These are phyloP conservation scores for Batkoa obscura DNA, from an alignment of 371 early-diverging fungal genomes.

Conservation along the genomic window DNA sequence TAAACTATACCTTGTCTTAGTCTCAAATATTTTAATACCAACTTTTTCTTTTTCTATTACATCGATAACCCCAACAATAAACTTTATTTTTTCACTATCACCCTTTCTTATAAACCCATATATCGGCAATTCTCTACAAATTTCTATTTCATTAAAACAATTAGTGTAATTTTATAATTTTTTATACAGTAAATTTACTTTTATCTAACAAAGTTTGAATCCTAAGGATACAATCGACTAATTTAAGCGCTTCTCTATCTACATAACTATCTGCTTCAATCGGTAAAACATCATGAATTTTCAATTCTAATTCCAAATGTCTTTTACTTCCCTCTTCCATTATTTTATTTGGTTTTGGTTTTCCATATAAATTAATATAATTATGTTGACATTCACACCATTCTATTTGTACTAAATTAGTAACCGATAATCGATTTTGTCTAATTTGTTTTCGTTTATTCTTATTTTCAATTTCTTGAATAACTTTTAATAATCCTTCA, in stretches of 20 bases:
- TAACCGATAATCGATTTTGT: not conserved
- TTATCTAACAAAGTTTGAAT: not conserved
- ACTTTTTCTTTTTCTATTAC: not conserved
- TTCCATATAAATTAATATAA: not conserved
- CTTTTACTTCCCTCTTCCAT: not conserved
- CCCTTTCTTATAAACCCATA: not conserved
- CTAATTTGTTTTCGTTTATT: too few relatives aligned
- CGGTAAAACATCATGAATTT: not conserved
- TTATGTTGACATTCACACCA: conserved; percentile 2
- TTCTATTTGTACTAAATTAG: not conserved
- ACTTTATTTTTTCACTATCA: not conserved
- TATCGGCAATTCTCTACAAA: not conserved
- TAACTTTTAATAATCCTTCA: too few relatives aligned
- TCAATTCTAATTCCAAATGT: not conserved
- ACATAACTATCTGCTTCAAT: not conserved
- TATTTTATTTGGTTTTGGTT: not conserved
- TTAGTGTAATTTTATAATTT: not conserved
- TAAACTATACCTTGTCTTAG: not conserved
- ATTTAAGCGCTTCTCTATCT: not conserved
- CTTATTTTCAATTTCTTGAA: too few relatives aligned
- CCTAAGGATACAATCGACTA: not conserved
- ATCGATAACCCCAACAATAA: not conserved
- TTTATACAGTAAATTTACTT: not conserved
- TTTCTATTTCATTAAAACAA: not conserved
- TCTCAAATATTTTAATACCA: not conserved